Conservation (phyloP, 2,329 filamentous ascomycete species). For the Ascocoryne sarcoides region DNA sequence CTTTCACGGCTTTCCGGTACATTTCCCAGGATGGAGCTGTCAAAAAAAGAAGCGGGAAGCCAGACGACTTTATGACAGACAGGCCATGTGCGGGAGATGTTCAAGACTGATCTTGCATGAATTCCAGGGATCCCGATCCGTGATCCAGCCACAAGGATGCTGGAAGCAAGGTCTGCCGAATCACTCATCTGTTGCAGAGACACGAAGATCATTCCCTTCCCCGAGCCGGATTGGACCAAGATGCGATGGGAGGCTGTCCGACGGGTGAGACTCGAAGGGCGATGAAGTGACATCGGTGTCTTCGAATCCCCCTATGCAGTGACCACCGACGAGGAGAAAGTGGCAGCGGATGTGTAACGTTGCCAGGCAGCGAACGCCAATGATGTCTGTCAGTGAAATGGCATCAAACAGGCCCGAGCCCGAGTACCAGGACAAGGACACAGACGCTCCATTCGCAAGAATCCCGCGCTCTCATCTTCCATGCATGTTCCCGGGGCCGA, state of each 20-base stretch:
- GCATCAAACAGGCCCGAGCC: neutral
- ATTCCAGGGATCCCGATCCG: neutral
- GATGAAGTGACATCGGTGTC: too few species aligned
- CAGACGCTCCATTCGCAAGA: neutral
- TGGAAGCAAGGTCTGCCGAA: neutral
- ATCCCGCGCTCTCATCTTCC: neutral
- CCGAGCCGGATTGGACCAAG: neutral
- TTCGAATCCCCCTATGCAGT: too few species aligned
- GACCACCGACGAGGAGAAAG: neutral
- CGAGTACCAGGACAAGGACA: neutral
- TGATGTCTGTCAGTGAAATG: neutral
- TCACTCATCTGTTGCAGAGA: neutral
- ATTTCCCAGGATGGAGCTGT: neutral
- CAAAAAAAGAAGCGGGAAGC: neutral
- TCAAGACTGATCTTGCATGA: neutral
- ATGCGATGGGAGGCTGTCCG: too few species aligned
- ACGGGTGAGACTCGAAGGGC: too few species aligned
- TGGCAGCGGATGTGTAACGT: neutral
- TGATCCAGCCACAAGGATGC: neutral
- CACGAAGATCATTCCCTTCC: neutral
- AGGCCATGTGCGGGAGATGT: neutral
- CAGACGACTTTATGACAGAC: neutral
- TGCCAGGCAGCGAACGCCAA: neutral
- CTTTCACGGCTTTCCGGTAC: neutral
- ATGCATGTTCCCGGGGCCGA: neutral